phyloP scores from a whole-genome alignment of 164 flowering plant genomes.

The Macadamia tetraphylla region DNA sequence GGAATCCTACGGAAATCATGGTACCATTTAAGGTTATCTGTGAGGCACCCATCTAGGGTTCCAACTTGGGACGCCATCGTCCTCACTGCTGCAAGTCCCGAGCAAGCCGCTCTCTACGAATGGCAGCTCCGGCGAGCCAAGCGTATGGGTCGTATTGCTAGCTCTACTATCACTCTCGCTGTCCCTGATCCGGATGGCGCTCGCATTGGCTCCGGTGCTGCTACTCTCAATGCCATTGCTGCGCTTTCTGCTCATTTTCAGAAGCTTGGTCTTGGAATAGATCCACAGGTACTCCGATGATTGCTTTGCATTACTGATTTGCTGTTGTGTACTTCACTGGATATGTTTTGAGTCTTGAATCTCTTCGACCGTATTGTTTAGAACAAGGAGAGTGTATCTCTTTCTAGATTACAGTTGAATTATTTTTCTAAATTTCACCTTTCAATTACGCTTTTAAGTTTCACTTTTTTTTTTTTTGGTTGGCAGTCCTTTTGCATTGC shows the following conservation, averaged over 20 bases:
- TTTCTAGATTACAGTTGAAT: background rate
- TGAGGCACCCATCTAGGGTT: slow-evolving; percentile 75
- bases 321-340: background rate
- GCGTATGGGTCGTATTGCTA: slow-evolving; percentile 80
- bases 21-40: slow-evolving; percentile 81
- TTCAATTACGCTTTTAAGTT: no score
- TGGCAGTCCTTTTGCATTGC: no score
- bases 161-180: slow-evolving; percentile 72
- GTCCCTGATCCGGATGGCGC: slow-evolving; percentile 92
- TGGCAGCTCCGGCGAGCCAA: slow-evolving; percentile 91
- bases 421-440: background rate
- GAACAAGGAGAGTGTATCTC: background rate
- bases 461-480: no score
- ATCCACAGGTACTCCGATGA: slow-evolving; percentile 17
- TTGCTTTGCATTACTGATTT: background rate
- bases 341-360: background rate
- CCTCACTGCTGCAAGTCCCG: slow-evolving; percentile 96
- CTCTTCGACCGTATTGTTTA: background rate
- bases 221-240: slow-evolving; percentile 79
- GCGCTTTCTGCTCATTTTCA: slow-evolving; percentile 49
- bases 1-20: slow-evolving; percentile 64
- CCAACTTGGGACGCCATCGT: slow-evolving; percentile 98
- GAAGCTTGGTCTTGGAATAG: slow-evolving; percentile 7
- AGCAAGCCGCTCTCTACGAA: slow-evolving; percentile 85
- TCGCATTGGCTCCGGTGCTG: slow-evolving; percentile 97